A percentile compares a stretch with the other conserved stretches of the same genome.
Conservation (phyloP, 345 rosid genomes). For the Salix koriyanagi region DNA sequence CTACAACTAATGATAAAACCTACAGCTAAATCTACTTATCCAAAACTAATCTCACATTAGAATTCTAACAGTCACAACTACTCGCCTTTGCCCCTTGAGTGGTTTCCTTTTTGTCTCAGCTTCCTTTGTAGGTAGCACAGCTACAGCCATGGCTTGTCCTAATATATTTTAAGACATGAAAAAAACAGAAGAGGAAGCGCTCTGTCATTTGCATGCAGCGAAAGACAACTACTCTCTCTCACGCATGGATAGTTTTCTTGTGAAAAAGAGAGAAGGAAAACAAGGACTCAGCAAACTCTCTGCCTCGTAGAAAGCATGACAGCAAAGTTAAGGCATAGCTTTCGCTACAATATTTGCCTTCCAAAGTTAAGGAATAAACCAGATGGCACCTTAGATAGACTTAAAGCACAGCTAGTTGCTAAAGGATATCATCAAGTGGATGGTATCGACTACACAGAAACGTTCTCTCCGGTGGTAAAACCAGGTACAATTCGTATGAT, state of each 20-base stretch:
- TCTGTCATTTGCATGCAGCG: neutral
- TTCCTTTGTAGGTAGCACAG: slow-evolving; percentile 57
- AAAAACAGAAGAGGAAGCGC: neutral
- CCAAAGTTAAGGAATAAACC: no score
- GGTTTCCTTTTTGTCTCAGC: slow-evolving; percentile 56
- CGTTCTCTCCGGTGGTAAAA: no score
- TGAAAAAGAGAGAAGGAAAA: neutral
- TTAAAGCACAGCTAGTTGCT: no score
- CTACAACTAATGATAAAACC: no score
- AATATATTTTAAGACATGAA: slow-evolving; percentile 1
- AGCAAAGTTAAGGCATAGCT: no score
- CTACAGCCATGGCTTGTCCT: slow-evolving; percentile 69
- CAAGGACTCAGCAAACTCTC: neutral
- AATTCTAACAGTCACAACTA: slow-evolving; percentile 44
- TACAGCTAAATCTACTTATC: no score
- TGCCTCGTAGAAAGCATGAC: neutral
- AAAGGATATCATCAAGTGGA: no score
- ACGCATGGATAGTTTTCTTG: neutral
- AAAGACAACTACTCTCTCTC: neutral
- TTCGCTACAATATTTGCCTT: no score
- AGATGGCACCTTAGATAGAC: no score
- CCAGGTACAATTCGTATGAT: no score
- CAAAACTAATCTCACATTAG: no score
- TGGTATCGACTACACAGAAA: no score
- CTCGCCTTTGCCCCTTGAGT: slow-evolving; percentile 59